phyloP scores from a whole-genome alignment of 2,329 filamentous ascomycete species.

The Septoria petroselini region DNA sequence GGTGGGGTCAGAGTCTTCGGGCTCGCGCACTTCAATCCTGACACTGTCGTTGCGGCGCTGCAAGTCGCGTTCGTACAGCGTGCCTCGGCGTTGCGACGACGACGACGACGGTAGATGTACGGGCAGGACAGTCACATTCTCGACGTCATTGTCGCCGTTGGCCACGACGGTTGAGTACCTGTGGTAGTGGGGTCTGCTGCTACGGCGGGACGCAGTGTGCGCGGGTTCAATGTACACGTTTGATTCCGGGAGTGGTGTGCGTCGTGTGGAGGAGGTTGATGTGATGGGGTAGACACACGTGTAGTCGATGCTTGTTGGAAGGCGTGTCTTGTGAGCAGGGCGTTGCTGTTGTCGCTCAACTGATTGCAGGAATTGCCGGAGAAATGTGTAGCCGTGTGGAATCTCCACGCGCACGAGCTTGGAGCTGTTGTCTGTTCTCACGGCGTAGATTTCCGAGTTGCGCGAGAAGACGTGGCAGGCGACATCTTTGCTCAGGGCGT shows the following conservation, averaged over 20 bases:
- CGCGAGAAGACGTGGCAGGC: conserved; percentile 45
- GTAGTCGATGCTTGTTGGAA: conserved; percentile 35
- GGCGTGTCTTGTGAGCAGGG: conserved; percentile 27
- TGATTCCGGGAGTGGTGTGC: conserved; percentile 16
- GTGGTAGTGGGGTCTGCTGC: conserved; percentile 11
- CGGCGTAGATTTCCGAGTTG: conserved; percentile 35
- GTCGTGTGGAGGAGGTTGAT: conserved; percentile 40
- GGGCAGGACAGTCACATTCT: conserved; percentile 11
- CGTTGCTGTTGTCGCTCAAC: conserved; percentile 44
- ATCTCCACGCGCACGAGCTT: conserved; percentile 48
- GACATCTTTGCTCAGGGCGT: conserved; percentile 46
- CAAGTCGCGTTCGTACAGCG: conserved; percentile 18
- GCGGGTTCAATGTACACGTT: conserved; percentile 21
- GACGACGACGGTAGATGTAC: too few species aligned
- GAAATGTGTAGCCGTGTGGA: conserved; percentile 43
- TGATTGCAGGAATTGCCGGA: conserved; percentile 42
- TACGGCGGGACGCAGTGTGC: conserved; percentile 12
- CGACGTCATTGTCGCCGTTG: conserved; percentile 11
- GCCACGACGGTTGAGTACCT: conserved; percentile 25
- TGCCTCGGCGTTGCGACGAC: conserved; percentile 14
- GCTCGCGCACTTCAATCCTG: conserved; percentile 24
- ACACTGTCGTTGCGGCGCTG: conserved; percentile 21
- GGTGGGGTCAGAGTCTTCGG: too few species aligned
- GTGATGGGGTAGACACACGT: conserved; percentile 45
- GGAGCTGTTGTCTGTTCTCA: conserved; percentile 32